Conservation (phyloP, 371 early-diverging fungal genomes). For the Mortierella sp. region DNA sequence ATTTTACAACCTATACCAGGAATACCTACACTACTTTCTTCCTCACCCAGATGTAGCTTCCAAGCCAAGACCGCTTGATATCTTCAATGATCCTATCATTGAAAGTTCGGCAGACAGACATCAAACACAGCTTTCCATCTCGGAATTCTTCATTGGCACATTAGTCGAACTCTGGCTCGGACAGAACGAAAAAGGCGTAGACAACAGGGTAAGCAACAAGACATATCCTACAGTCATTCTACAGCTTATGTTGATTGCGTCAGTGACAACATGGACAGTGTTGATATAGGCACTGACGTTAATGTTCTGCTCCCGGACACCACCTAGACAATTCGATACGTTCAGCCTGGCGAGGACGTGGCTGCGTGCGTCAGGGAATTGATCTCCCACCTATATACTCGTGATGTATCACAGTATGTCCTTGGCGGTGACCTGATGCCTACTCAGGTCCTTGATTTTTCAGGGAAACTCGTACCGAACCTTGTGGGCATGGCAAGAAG, state of each 20-base stretch:
- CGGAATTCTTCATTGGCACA: slow-evolving; percentile 52
- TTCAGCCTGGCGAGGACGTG: slow-evolving; percentile 44
- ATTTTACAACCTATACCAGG: slow-evolving; percentile 41
- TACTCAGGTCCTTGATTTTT: slow-evolving; percentile 17
- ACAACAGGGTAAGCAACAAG: slow-evolving; percentile 32
- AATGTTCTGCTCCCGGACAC: too few relatives aligned
- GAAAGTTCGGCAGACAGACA: slow-evolving; percentile 36
- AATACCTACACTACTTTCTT: slow-evolving; percentile 47
- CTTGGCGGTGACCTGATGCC: slow-evolving; percentile 44
- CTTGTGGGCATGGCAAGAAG: slow-evolving; percentile 44
- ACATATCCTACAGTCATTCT: too few relatives aligned
- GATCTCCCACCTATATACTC: slow-evolving; percentile 25
- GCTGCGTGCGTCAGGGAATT: slow-evolving; percentile 36
- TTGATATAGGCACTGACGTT: too few relatives aligned
- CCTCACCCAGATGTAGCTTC: slow-evolving; percentile 23
- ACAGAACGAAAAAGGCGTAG: slow-evolving; percentile 42
- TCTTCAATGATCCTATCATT: slow-evolving; percentile 38
- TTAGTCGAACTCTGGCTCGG: slow-evolving; percentile 50
- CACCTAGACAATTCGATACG: slow-evolving; percentile 32
- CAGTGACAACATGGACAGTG: too few relatives aligned
- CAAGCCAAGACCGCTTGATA: slow-evolving; percentile 9
- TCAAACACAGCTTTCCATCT: slow-evolving; percentile 39
- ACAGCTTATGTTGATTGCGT: too few relatives aligned
- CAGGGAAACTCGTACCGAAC: slow-evolving; percentile 37
- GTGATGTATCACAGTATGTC: slow-evolving; percentile 40